These are phyloP conservation scores for Canariomyces notabilis DNA, from an alignment of 2,329 filamentous ascomycete species.

Conservation along the genomic window DNA sequence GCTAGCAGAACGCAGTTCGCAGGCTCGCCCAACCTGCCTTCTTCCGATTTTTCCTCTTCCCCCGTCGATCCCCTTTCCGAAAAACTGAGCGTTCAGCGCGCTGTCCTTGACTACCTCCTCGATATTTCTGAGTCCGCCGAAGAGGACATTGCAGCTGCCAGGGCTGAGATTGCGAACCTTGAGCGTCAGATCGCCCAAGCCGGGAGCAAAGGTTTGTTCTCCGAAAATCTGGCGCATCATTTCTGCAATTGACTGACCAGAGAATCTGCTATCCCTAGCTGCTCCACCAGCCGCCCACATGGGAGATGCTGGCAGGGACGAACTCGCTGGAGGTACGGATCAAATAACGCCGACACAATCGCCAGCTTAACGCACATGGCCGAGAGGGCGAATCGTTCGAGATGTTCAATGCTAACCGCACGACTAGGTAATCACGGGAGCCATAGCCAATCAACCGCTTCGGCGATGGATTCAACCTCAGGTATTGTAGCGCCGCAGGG, in stretches of 20 bases:
- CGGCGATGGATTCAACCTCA: conserved; percentile 7
- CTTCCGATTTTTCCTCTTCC: background rate
- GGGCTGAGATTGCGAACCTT: conserved; percentile 23
- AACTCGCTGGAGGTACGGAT: background rate
- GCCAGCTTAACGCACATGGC: background rate
- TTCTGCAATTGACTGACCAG: conserved; percentile 2
- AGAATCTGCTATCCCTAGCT: background rate
- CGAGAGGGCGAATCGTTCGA: background rate
- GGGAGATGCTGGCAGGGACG: background rate
- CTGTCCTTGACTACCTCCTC: conserved; percentile 40
- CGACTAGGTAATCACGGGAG: background rate
- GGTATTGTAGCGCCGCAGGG: background rate
- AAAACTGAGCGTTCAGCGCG: conserved; percentile 39
- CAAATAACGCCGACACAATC: background rate
- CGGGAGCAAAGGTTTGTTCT: conserved; percentile 10
- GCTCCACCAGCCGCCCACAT: background rate
- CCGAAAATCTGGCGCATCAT: background rate
- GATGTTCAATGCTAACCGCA: conserved; percentile 1
- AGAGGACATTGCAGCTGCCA: conserved; percentile 27
- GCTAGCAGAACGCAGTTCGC: background rate
- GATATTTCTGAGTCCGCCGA: conserved; percentile 25
- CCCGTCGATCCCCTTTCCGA: conserved; percentile 30
- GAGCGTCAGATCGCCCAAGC: conserved; percentile 27
- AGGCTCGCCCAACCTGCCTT: conserved; percentile 1
- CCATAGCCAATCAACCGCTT: background rate